Evolutionary conservation across 768 basidiomycete genomes (phyloP).

Genomic region (Melanogaster broomeanus): DNA sequence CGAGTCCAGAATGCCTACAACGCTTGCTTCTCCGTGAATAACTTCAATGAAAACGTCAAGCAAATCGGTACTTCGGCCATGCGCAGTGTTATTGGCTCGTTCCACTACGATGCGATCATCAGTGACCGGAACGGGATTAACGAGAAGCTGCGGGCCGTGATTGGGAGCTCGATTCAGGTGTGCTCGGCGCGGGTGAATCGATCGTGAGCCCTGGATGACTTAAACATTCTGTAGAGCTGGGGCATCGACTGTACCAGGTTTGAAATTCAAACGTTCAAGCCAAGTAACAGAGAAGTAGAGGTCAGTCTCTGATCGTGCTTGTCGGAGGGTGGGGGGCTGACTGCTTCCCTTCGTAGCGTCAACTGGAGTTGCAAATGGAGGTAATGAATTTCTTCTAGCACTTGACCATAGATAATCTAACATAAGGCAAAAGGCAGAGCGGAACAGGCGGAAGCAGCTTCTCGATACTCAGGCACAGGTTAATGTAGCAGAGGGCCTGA

Average conservation of each 20-base stretch:
- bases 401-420: neutral
- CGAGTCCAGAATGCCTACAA: slow-evolving; percentile 53
- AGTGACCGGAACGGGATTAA: slow-evolving; percentile 57
- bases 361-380: slow-evolving; percentile 60
- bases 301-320: slow-evolving; percentile 22
- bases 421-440: slow-evolving; percentile 41
- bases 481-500: slow-evolving; percentile 60
- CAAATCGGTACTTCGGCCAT: slow-evolving; percentile 57
- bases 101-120: slow-evolving; percentile 51
- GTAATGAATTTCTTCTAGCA: neutral
- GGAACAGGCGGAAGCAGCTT: slow-evolving; percentile 56
- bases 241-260: slow-evolving; percentile 60
- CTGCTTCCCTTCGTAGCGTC: slow-evolving; percentile 36
- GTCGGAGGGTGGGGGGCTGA: neutral
- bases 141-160: slow-evolving; percentile 45
- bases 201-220: neutral
- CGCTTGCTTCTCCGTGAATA: slow-evolving; percentile 52
- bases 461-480: slow-evolving; percentile 59
- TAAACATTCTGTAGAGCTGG: slow-evolving; percentile 41
- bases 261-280: slow-evolving; percentile 61
- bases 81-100: slow-evolving; percentile 53
- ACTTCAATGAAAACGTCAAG: slow-evolving; percentile 49
- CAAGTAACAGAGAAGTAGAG: slow-evolving; percentile 61
- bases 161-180: slow-evolving; percentile 50
- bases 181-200: neutral